Percentiles rank a stretch among this genome's conserved stretches.
phyloP scores from a whole-genome alignment of 2,329 filamentous ascomycete species.

The Rutstroemia sp. region DNA sequence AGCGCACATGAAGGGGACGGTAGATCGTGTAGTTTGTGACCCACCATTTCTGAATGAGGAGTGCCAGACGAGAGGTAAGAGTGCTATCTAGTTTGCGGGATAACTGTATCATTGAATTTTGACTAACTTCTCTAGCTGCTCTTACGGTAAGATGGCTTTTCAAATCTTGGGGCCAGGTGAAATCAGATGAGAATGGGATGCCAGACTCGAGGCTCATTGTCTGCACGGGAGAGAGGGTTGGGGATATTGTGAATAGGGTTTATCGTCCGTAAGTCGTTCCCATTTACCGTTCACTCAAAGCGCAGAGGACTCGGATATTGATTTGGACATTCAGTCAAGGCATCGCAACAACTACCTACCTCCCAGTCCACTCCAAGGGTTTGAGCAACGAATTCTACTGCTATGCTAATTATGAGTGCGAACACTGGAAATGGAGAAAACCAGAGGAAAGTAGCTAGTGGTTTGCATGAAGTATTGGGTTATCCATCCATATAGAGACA shows the following conservation, averaged over 20 bases:
- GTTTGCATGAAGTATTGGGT: background rate
- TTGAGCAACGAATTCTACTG: slow-evolving; percentile 76
- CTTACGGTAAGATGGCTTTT: slow-evolving; percentile 69
- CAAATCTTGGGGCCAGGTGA: slow-evolving; percentile 31
- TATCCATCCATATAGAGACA: background rate
- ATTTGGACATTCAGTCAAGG: slow-evolving; percentile 1
- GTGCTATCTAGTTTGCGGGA: background rate
- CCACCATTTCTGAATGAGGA: slow-evolving; percentile 75
- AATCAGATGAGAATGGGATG: background rate
- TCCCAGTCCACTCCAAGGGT: slow-evolving; percentile 61
- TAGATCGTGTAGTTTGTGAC: slow-evolving; percentile 67
- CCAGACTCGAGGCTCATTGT: slow-evolving; percentile 43
- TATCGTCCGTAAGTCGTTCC: slow-evolving; percentile 50
- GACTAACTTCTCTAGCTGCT: slow-evolving; percentile 43
- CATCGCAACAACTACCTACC: slow-evolving; percentile 54
- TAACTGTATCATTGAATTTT: background rate
- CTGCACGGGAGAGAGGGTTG: slow-evolving; percentile 75
- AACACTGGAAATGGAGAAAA: slow-evolving; percentile 37
- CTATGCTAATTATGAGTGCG: slow-evolving; percentile 70
- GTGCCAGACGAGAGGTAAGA: slow-evolving; percentile 67
- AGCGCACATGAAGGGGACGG: slow-evolving; percentile 52
- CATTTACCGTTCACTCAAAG: background rate
- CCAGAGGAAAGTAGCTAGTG: background rate
- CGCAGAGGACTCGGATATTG: background rate
- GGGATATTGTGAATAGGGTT: slow-evolving; percentile 54